Conservation (phyloP, 345 rosid species). For the Linum lewisii region DNA sequence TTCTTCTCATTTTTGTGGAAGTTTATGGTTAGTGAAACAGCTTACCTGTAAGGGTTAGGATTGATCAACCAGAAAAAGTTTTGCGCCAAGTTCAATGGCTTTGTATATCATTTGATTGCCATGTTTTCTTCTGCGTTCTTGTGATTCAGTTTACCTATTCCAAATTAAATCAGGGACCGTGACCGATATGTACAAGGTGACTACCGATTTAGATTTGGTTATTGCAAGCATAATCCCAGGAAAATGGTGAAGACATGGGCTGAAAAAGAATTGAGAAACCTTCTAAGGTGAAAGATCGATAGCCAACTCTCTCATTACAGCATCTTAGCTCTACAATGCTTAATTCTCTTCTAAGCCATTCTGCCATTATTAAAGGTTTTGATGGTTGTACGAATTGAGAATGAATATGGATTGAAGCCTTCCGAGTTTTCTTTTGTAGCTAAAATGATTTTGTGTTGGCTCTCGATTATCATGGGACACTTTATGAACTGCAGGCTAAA, state of each 20-base stretch:
- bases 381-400: background rate
- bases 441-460: too few relatives aligned
- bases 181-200: constrained; percentile 97
- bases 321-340: background rate
- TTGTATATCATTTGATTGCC: background rate
- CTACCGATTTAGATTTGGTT: constrained; percentile 86
- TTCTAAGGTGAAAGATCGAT: constrained; percentile 46
- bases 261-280: constrained; percentile 96
- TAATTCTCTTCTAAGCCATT: background rate
- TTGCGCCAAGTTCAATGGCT: background rate
- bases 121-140: background rate
- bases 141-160: constrained; percentile 5
- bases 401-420: constrained; percentile 1
- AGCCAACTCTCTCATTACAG: background rate
- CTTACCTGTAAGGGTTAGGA: too few relatives aligned
- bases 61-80: background rate
- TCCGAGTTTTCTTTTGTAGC: background rate
- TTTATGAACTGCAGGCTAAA: constrained; percentile 53
- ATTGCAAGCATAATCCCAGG: constrained; percentile 90
- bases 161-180: constrained; percentile 51
- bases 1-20: background rate
- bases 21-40: background rate
- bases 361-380: too few relatives aligned
- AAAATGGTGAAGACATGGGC: constrained; percentile 99
- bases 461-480: background rate